Evolutionary conservation across 768 basidiomycete genomes (phyloP), one percentile per base, ranked within the genome.

Genomic region (Leccinum sublutescens): DNA sequence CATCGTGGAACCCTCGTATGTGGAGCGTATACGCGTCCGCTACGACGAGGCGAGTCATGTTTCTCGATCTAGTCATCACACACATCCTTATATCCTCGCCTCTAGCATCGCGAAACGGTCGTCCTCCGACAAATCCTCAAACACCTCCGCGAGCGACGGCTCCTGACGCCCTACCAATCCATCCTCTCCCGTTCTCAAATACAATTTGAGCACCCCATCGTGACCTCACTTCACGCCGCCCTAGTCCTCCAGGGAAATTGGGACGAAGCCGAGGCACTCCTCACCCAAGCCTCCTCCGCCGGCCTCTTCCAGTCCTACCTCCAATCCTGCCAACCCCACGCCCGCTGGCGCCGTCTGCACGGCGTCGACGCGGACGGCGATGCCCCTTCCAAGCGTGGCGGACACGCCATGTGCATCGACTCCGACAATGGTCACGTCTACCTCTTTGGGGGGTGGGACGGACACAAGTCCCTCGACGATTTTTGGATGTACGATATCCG

Each of bases 381-480:
- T 63, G 71, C 80, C 0, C 91, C 91, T 5, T 78, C 80, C 25
- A 77, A 82, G 49, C 83, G 91, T 1, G 88, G 91, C 15, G 91
- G 91, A 0, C 89, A 93, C 62, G 86, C 88, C 21, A 90, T 91
- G 88, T 91, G 88, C 64, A 83, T 91, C 62, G 90, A 92, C 66
- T 74, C 80, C 23, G 76, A 80, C 8, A 79, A 82, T 40, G 82
- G 82, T 6, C 71, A 81, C 48, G 83, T 93, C 29, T 92, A 92
- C 67, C 78, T 93, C 21, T 84, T 91, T 55, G 91, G 91, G 1
- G 91, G 91, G 0, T 93, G 87, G 84, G 83, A 91, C 60, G 89
- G 91, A 1, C 72, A 83, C 56, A 84, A 81, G 59, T 85, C 83
- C 52, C 74, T 93, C 31, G 87, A 89, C 66, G 91, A 93, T 69